A percentile compares a stretch with the other conserved stretches of the same genome.
Conservation (phyloP, 345 rosid species). For the Clarkia xantiana region DNA sequence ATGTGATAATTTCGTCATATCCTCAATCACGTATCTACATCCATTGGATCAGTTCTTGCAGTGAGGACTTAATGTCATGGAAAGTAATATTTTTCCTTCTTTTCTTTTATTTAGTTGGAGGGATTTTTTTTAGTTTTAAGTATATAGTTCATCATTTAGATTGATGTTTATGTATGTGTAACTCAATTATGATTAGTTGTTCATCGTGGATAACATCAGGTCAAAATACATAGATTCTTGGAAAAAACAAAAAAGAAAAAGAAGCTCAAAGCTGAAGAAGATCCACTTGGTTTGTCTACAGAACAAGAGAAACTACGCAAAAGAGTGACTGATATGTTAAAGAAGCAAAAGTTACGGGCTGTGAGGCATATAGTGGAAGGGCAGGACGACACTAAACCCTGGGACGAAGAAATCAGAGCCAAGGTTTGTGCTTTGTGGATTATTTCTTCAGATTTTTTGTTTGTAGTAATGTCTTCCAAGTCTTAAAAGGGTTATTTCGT, state of each 20-base stretch:
- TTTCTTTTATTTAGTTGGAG: no score
- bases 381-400: constrained; percentile 53
- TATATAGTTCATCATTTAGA: no score
- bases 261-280: constrained; percentile 21
- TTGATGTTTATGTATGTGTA: background rate
- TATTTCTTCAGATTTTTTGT: constrained; percentile 12
- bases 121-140: no score
- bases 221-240: constrained; percentile 59
- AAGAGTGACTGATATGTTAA: constrained; percentile 62
- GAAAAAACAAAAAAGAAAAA: constrained; percentile 64
- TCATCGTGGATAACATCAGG: constrained; percentile 19
- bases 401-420: constrained; percentile 62
- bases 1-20: no score
- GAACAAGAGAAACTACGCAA: constrained; percentile 58
- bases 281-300: constrained; percentile 21
- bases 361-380: constrained; percentile 66
- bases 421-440: constrained; percentile 72
- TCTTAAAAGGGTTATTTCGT: constrained; percentile 1
- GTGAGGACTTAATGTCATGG: no score
- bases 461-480: background rate
- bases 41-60: no score
- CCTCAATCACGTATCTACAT: no score
- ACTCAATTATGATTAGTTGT: background rate
- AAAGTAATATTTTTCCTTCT: no score
- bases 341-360: constrained; percentile 67